Evolutionary conservation across 2,329 filamentous ascomycete species (phyloP).

Genomic region (Phyllosticta capitalensis): DNA sequence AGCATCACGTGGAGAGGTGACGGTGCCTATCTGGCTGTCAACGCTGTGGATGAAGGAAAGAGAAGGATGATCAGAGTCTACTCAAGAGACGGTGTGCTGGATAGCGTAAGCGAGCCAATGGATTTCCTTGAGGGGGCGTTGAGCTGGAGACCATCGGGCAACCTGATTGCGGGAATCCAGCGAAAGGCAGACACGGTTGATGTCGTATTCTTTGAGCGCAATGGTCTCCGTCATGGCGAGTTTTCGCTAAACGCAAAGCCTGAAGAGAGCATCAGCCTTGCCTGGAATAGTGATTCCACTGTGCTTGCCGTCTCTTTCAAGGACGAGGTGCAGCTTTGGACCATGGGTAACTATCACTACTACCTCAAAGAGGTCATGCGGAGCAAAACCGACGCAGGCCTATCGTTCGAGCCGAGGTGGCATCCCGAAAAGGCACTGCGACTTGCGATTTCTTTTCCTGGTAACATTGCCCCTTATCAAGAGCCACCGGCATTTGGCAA

Average conservation of each 20-base stretch:
- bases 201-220: conserved; percentile 92
- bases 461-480: conserved; percentile 16
- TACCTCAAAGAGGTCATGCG: conserved; percentile 86
- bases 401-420: conserved; percentile 45
- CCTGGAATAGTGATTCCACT: conserved; percentile 89
- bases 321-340: conserved; percentile 84
- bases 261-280: conserved; percentile 56
- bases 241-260: conserved; percentile 66
- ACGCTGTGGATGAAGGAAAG: conserved; percentile 57
- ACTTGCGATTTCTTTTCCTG: conserved; percentile 43
- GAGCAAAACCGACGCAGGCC: conserved; percentile 11
- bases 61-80: conserved; percentile 83
- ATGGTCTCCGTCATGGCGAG: conserved; percentile 91
- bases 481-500: conserved; percentile 8
- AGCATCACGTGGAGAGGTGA: conserved; percentile 91
- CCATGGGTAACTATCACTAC: conserved; percentile 95
- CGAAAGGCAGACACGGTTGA: conserved; percentile 59
- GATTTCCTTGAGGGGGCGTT: conserved; percentile 79
- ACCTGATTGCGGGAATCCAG: conserved; percentile 81
- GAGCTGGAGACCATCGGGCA: conserved; percentile 87
- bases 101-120: conserved; percentile 90
- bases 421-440: conserved; percentile 76
- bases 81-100: conserved; percentile 78
- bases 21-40: conserved; percentile 82
- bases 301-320: conserved; percentile 73